These are phyloP conservation scores for Papiliotrema fonsecae DNA, from an alignment of 1,284 basidiomycete species.

Conservation along the genomic window DNA sequence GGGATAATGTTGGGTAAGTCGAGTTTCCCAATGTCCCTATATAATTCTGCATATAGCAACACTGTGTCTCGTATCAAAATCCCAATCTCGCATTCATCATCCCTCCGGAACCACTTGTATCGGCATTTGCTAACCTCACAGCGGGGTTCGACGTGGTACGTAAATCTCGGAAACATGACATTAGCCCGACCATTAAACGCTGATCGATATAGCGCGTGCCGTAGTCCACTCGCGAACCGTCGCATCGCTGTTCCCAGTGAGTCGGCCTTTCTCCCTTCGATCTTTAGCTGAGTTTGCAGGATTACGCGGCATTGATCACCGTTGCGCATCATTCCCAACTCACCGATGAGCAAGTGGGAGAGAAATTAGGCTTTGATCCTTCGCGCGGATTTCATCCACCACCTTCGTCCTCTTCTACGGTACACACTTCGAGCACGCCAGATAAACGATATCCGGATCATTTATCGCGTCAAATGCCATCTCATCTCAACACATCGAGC, in stretches of 20 bases:
- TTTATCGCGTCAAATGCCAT: background rate
- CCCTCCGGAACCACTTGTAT: too few relatives aligned
- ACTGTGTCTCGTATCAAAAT: too few relatives aligned
- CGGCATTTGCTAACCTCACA: background rate
- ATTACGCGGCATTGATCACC: conserved; percentile 24
- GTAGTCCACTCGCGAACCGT: conserved; percentile 27
- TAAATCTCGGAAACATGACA: background rate
- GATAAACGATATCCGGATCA: background rate
- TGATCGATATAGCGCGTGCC: conserved; percentile 12
- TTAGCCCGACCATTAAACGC: background rate
- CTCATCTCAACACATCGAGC: background rate
- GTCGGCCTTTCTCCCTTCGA: conserved; percentile 1
- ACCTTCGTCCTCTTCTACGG: background rate
- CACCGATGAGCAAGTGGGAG: conserved; percentile 16
- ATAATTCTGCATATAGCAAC: too few relatives aligned
- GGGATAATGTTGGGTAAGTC: conserved; percentile 20
- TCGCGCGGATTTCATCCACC: background rate
- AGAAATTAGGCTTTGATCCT: conserved; percentile 12
- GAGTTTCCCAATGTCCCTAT: background rate
- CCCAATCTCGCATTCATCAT: too few relatives aligned
- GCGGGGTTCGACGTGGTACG: conserved; percentile 12
- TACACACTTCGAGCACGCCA: background rate
- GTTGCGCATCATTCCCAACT: conserved; percentile 15
- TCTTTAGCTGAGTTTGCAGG: conserved; percentile 2
- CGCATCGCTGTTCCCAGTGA: conserved; percentile 23